Evolutionary conservation across 768 basidiomycete genomes (phyloP), one percentile per base, ranked within the genome.

Genomic region (Fibroporia radiculosa): DNA sequence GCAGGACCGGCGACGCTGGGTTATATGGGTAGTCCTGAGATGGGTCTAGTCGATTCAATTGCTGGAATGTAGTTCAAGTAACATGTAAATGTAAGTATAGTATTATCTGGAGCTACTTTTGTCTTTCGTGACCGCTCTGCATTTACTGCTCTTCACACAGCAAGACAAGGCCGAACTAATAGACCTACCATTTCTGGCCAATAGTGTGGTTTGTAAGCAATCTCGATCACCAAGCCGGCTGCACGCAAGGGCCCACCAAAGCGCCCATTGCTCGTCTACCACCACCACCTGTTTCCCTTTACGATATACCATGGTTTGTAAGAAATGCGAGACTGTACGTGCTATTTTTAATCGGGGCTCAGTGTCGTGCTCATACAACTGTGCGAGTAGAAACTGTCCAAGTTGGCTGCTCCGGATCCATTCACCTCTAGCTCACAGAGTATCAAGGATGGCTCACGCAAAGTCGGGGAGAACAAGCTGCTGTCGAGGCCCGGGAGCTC

Each of bases 391-490:
- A 92, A 92, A 89, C 76, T 89, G 44, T 90, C 87, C 46, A 91
- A 87, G 63, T 74, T 92, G 35, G 89, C 89, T 45, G 89, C 89
- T 3, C 90, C 89, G 37, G 89, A 92, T 67, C 89, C 89, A 31
- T 92, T 90, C 66, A 74, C 72, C 25, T 74, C 86, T 10, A 82
- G 82, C 36, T 80, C 84, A 2, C 65, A 66, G 40, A 78, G 80
- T 51, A 83, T 89, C 66, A 89, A 84, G 67, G 82, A 83, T 14
- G 87, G 87, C 38, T 76, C 80, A 24, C 75, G 89, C 50, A 89
- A 75, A 63, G 75, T 91, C 31, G 60, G 60, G 23, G 88, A 87
- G 71, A 91, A 90, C 69, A 89, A 89, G 69, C 76, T 90, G 23
- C 67, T 87, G 35, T 69, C 70, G 43, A 73, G 82, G 27, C 82